Percentiles rank a stretch among this genome's conserved stretches.
These are phyloP conservation scores for Hibiscus tridactylites DNA, from an alignment of 345 rosid genomes.

Conservation along the genomic window DNA sequence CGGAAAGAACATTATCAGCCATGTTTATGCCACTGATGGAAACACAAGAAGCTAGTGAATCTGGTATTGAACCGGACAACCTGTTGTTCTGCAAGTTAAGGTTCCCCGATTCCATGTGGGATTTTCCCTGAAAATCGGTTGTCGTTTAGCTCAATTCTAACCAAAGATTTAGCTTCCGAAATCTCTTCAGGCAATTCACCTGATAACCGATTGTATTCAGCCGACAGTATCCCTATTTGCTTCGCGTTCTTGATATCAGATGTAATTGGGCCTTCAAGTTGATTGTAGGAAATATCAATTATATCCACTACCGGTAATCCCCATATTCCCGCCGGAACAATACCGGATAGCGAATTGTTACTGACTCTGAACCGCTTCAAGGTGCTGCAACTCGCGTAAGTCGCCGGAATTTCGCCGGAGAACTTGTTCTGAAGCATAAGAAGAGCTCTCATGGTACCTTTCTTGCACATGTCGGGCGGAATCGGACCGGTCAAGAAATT, in stretches of 20 bases:
- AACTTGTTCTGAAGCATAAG: constrained; percentile 67
- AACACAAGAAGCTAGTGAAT: constrained; percentile 49
- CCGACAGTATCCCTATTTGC: constrained; percentile 33
- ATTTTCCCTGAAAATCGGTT: constrained; percentile 56
- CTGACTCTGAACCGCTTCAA: constrained; percentile 67
- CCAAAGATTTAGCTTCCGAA: constrained; percentile 33
- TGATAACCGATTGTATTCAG: constrained; percentile 52
- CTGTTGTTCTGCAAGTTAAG: constrained; percentile 54
- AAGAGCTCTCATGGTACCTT: constrained; percentile 53
- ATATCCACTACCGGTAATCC: constrained; percentile 58
- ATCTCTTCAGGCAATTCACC: constrained; percentile 69
- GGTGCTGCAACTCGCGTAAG: constrained; percentile 51
- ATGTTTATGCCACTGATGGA: constrained; percentile 56
- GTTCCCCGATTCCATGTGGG: constrained; percentile 46
- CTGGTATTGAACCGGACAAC: constrained; percentile 61
- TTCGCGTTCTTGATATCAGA: constrained; percentile 49
- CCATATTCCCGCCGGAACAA: constrained; percentile 71
- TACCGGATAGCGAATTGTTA: constrained; percentile 55
- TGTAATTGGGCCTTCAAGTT: constrained; percentile 51
- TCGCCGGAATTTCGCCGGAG: constrained; percentile 63
- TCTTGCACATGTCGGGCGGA: constrained; percentile 86
- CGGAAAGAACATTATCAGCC: constrained; percentile 60
- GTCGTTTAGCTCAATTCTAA: constrained; percentile 39
- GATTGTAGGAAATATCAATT: constrained; percentile 53
- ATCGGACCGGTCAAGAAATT: constrained; percentile 61